Conservation (phyloP, 2,329 filamentous ascomycete genomes). For the Alternaria brassicae region DNA sequence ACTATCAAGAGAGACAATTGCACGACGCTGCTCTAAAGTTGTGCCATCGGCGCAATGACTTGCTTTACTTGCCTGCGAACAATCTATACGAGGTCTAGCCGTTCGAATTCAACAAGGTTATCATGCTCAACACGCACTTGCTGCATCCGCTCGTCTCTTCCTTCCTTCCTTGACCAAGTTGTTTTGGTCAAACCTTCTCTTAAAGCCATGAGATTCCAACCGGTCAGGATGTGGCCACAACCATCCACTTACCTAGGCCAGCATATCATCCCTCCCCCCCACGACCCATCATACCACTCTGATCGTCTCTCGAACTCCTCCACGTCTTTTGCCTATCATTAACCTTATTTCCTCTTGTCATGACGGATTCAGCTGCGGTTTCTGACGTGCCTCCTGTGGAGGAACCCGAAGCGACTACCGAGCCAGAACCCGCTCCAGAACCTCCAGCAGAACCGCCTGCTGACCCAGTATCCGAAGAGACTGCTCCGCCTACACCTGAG, state of each 20-base stretch:
- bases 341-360: neutral
- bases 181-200: slow-evolving; percentile 6
- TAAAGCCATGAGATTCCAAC: neutral
- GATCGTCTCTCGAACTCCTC: neutral
- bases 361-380: neutral
- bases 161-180: neutral
- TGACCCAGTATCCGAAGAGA: neutral
- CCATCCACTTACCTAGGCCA: neutral
- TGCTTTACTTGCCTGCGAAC: no score
- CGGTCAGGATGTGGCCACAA: neutral
- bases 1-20: neutral
- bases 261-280: neutral
- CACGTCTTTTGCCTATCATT: slow-evolving; percentile 1
- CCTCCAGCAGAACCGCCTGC: neutral
- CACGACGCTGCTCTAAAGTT: neutral
- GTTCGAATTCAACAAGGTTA: neutral
- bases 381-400: neutral
- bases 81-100: neutral
- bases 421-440: neutral
- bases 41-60: neutral
- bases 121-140: neutral
- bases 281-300: neutral
- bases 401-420: neutral
- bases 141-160: neutral
- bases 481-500: neutral